Percentiles rank a stretch among this genome's conserved stretches.
These are phyloP conservation scores for Leishmania guyanensis DNA, from an alignment of 208 protist genomes.

Conservation along the genomic window DNA sequence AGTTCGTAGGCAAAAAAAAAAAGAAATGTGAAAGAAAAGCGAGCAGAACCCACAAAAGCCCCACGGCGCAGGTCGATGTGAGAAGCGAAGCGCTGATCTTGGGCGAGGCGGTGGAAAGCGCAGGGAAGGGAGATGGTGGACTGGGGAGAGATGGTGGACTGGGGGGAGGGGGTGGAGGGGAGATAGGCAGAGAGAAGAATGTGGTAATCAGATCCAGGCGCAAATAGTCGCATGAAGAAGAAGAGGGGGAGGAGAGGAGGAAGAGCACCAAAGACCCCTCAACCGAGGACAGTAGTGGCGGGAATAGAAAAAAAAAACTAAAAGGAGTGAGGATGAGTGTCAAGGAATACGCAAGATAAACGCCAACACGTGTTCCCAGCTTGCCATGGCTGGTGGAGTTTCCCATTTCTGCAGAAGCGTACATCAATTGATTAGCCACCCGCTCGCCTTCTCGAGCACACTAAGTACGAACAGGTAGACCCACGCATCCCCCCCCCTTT, in stretches of 20 bases:
- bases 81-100: background rate
- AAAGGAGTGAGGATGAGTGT: background rate
- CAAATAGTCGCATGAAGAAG: background rate
- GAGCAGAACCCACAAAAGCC: background rate
- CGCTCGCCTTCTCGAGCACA: background rate
- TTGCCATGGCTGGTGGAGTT: background rate
- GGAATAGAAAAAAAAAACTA: no score
- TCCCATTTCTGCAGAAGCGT: background rate
- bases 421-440: no score
- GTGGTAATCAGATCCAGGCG: background rate
- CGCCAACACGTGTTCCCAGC: background rate
- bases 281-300: no score
- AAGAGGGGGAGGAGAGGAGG: background rate
- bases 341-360: background rate
- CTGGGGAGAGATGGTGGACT: no score
- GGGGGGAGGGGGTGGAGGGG: no score
- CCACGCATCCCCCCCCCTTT: no score
- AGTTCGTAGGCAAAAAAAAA: no score
- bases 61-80: background rate
- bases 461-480: background rate
- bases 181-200: background rate
- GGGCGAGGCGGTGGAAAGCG: no score
- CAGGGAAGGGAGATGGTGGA: no score
- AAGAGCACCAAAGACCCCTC: no score
- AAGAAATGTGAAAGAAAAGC: background rate